These are phyloP conservation scores for Xerocomus amazonicus DNA, from an alignment of 1,284 basidiomycete genomes.

Conservation along the genomic window DNA sequence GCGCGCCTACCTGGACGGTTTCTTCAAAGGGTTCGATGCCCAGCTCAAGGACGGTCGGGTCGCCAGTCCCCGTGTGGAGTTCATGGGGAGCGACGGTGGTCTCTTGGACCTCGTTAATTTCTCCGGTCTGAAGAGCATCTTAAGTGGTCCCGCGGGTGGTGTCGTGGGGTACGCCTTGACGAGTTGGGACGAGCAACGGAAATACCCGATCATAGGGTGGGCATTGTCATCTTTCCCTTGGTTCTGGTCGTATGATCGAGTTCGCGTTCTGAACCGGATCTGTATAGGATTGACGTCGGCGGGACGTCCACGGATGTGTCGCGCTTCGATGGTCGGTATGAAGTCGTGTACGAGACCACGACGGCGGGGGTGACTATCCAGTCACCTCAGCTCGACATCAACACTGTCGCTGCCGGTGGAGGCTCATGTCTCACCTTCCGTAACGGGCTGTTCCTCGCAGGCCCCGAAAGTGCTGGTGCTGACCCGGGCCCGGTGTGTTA, in stretches of 20 bases:
- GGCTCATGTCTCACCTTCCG: conserved; percentile 48
- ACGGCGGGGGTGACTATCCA: conserved; percentile 80
- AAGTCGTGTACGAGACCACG: conserved; percentile 77
- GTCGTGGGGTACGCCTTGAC: conserved; percentile 76
- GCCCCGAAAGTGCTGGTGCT: conserved; percentile 70
- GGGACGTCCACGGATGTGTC: conserved; percentile 82
- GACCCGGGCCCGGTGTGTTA: conserved; percentile 75
- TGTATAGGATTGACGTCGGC: conserved; percentile 57
- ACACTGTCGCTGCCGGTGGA: conserved; percentile 76
- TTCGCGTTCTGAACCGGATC: neutral
- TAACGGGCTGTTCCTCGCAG: conserved; percentile 61
- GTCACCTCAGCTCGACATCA: conserved; percentile 73
- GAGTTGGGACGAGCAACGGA: conserved; percentile 57
- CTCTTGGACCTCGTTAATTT: conserved; percentile 69
- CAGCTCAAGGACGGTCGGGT: conserved; percentile 46
- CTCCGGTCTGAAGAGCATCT: conserved; percentile 71
- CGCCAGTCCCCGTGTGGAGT: conserved; percentile 50
- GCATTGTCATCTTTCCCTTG: no score
- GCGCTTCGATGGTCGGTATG: conserved; percentile 71
- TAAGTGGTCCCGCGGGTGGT: conserved; percentile 76
- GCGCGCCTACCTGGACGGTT: conserved; percentile 84
- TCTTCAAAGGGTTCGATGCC: conserved; percentile 85
- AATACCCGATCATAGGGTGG: conserved; percentile 61
- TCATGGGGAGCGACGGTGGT: conserved; percentile 78
- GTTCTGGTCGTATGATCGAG: neutral